Evolutionary conservation across 2,329 filamentous ascomycete species (phyloP), one percentile per base, ranked within the genome.

Genomic region (Aureobasidium pullulans): DNA sequence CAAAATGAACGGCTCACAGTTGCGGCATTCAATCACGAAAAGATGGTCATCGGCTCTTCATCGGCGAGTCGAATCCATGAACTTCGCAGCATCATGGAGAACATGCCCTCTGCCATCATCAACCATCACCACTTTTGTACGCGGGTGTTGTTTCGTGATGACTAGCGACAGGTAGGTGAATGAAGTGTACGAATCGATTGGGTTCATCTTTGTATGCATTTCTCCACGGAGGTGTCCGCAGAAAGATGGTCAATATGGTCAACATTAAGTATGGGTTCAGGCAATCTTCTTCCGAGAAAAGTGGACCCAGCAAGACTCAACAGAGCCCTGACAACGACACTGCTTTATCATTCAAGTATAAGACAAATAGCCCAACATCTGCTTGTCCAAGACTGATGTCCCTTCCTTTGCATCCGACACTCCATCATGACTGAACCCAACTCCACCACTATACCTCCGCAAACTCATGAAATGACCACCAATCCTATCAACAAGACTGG

Each of bases 201-300:
- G 23, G 1, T n/a, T 8, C 28, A n/a, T 13, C n/a, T 34, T 19
- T 19, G 19, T 19, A 19, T 19, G 19, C n/a, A 6, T 34, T 19
- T n/a, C 47, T 37, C 49, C 49, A 39, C 49, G 36, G 34, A 52
- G 31, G 9, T 31, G 36, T 31, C n/a, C 3, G 6, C 34, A 13
- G 4, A 8, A 19, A 34, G 32, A 50, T 50, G 32, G 36, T 2
- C 36, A 40, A 16, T 4, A 23, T 23, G 23, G 23, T 23, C 23
- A 40, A 11, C 13, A 28, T 23, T 19, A 19, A 19, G 19, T 19
- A 36, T 32, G 49, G 36, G 23, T 40, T 52, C 36, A 40, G 49
- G 36, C 36, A 52, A 42, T 50, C 36, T 23, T 40, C 34, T 52
- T 52, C 49, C 49, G 49, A 52, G 49, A 52, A 52, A 52, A 52